Conservation (phyloP, 805 yeast species). For the Starmerella riodocensis region DNA sequence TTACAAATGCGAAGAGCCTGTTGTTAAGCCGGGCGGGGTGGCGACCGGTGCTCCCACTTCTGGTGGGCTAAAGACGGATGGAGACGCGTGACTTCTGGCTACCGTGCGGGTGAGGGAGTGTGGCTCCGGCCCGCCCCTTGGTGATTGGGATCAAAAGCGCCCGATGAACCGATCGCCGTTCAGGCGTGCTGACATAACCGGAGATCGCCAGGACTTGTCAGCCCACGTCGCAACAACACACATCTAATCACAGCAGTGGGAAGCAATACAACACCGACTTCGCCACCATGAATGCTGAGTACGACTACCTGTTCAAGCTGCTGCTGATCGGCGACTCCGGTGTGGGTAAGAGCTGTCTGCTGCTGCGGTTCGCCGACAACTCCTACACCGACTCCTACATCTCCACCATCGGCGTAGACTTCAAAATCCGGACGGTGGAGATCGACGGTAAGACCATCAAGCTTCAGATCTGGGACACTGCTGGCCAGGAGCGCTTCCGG, state of each 20-base stretch:
- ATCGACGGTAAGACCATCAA: slow-evolving; percentile 94
- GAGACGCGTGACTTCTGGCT: too few species aligned
- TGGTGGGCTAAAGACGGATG: too few species aligned
- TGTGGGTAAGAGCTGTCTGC: slow-evolving; percentile 92
- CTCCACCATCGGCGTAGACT: slow-evolving; percentile 96
- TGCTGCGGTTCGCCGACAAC: slow-evolving; percentile 92
- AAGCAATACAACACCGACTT: background rate
- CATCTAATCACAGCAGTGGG: background rate
- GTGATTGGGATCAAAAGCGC: too few species aligned
- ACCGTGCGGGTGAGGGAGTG: too few species aligned
- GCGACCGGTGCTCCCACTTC: too few species aligned
- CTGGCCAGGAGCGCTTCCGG: slow-evolving; percentile 97
- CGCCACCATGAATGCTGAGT: slow-evolving; percentile 37
- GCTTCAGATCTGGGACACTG: slow-evolving; percentile 98
- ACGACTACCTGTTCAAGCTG: slow-evolving; percentile 93
- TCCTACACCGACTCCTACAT: slow-evolving; percentile 94
- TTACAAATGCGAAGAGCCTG: too few species aligned
- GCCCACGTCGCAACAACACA: slow-evolving; percentile 6
- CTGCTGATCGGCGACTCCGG: slow-evolving; percentile 96
- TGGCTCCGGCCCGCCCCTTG: too few species aligned
- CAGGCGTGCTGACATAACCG: background rate
- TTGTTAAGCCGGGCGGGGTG: too few species aligned
- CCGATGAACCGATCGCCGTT: too few species aligned
- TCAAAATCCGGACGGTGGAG: slow-evolving; percentile 53
- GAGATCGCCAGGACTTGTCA: background rate